These are phyloP conservation scores for Apiotrichum mycotoxinovorans DNA, from an alignment of 1,284 basidiomycete genomes.

Conservation along the genomic window DNA sequence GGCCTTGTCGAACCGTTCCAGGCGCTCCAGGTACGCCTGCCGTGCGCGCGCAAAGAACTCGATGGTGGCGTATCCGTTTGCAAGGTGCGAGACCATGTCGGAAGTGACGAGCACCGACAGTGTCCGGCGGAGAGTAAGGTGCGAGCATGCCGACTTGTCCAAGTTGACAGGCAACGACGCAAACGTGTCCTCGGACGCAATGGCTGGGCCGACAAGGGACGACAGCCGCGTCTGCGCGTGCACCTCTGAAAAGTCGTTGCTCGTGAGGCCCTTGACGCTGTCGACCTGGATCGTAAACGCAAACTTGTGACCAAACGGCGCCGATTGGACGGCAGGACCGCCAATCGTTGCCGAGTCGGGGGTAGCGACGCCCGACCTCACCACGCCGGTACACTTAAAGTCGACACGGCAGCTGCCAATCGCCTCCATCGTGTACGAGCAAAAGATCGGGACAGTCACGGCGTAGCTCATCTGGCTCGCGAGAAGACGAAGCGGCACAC, in stretches of 20 bases:
- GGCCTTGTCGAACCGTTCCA: constrained; percentile 61
- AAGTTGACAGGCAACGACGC: constrained; percentile 71
- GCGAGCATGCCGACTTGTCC: constrained; percentile 65
- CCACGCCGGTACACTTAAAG: constrained; percentile 46
- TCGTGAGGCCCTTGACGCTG: constrained; percentile 76
- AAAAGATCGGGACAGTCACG: constrained; percentile 77
- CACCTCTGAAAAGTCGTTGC: constrained; percentile 74
- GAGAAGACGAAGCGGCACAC: constrained; percentile 77
- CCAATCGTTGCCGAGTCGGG: constrained; percentile 25
- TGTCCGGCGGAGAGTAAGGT: constrained; percentile 72
- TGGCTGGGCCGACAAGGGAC: constrained; percentile 66
- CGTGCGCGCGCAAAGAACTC: constrained; percentile 81
- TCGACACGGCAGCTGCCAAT: constrained; percentile 79
- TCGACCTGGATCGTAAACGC: constrained; percentile 79
- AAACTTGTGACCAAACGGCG: constrained; percentile 69
- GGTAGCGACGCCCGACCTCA: constrained; percentile 34
- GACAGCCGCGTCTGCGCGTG: constrained; percentile 83
- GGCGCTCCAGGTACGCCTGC: constrained; percentile 74
- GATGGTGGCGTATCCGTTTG: constrained; percentile 71
- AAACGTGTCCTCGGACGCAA: constrained; percentile 74
- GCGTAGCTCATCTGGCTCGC: constrained; percentile 71
- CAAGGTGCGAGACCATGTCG: constrained; percentile 69
- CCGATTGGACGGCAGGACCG: constrained; percentile 7
- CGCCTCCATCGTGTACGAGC: constrained; percentile 85
- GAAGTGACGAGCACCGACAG: constrained; percentile 72